phyloP scores from a whole-genome alignment of 306 rosid species.

The Prosopis cineraria region DNA sequence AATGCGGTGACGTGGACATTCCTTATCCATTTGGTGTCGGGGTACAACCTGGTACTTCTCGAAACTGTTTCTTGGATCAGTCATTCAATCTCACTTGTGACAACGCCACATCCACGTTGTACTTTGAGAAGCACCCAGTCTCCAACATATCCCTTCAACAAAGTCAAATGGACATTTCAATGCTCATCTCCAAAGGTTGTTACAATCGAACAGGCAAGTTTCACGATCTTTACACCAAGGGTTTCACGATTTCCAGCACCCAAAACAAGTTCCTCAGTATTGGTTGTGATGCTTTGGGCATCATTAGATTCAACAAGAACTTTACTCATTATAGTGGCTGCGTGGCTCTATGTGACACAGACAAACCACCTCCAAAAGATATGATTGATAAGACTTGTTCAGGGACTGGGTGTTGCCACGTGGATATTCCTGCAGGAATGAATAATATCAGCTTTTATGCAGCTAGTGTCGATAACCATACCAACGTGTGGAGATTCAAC shows the following conservation, averaged over 20 bases:
- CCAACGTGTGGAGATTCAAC: neutral
- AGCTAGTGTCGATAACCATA: accelerated
- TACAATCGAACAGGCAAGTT: neutral
- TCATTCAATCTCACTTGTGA: neutral
- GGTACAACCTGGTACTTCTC: neutral
- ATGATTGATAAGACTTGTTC: neutral
- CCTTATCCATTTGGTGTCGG: constrained; percentile 3
- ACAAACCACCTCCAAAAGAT: neutral
- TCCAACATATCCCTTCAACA: constrained; percentile 1
- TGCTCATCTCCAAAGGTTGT: neutral
- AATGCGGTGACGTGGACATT: constrained; percentile 11
- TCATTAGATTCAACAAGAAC: neutral
- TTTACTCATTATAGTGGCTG: neutral
- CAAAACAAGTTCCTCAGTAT: neutral
- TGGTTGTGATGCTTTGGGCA: constrained; percentile 10
- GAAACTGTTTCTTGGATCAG: neutral
- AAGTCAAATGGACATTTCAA: neutral
- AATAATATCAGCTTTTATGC: accelerated
- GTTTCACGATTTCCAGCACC: neutral
- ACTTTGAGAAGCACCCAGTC: neutral
- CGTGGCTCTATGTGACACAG: neutral
- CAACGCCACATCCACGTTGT: neutral
- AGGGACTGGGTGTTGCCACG: neutral
- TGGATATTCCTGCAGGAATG: neutral
- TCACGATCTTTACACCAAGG: neutral